phyloP scores from a whole-genome alignment of 2,329 filamentous ascomycete genomes.

The Colletotrichum falcatum region DNA sequence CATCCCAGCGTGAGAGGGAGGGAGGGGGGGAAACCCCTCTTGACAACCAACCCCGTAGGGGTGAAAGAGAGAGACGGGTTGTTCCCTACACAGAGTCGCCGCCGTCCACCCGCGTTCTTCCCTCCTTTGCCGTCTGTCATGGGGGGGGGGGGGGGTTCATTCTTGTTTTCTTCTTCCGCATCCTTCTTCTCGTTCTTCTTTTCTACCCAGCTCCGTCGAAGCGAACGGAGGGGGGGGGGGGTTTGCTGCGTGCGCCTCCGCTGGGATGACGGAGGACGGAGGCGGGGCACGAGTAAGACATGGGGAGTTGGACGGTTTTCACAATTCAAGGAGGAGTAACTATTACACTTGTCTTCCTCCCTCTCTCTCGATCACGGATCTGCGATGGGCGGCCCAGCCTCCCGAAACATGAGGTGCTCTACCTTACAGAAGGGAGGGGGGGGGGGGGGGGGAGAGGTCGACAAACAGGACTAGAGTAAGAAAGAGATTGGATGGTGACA shows the following conservation, averaged over 20 bases:
- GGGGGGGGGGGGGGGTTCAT: no score
- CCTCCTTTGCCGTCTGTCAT: no score
- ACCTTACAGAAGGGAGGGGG: not conserved
- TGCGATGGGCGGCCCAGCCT: not conserved
- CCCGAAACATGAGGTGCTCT: not conserved
- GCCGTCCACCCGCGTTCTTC: no score
- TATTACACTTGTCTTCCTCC: not conserved
- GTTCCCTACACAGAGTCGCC: conserved; percentile 9
- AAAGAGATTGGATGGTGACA: not conserved
- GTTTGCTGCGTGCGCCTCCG: not conserved
- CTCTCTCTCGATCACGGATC: not conserved
- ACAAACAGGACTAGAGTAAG: not conserved
- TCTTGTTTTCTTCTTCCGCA: no score
- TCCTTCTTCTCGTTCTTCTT: not conserved
- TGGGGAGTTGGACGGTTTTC: not conserved
- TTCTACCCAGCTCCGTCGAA: no score
- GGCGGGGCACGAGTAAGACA: not conserved
- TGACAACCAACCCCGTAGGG: conserved; percentile 15
- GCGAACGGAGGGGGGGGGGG: no score
- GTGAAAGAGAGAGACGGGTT: not conserved
- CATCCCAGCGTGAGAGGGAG: not conserved
- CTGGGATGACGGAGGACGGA: not conserved
- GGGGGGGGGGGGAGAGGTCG: not conserved
- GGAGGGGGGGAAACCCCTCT: conserved; percentile 10
- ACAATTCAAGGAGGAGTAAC: no score